Evolutionary conservation across 306 rosid genomes (phyloP), one percentile per base, ranked within the genome.

Genomic region (Delonix regia): DNA sequence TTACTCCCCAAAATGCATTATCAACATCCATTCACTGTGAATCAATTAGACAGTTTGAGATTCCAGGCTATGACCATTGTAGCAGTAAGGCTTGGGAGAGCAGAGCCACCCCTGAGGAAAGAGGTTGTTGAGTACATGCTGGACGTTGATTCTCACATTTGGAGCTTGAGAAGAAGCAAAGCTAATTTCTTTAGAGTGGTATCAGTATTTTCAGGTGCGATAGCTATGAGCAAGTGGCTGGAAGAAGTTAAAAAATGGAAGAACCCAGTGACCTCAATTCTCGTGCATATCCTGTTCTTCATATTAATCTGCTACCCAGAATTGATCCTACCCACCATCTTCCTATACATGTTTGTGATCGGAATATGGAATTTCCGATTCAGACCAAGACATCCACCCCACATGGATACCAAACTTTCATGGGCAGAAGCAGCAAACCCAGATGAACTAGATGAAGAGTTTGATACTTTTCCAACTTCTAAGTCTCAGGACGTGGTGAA

Each of bases 91-190:
- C 90, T 89, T 16, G 91, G 86, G n/a, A 81, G 94, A 53, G 91
- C 91, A 5, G 91, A 87, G 33, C 94, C 94, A 1, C 84, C 90
- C 0, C 63, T 87, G 21, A 67, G 90, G 44, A 89, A 89, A 80
- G 94, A 89, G 76, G 91, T 89, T 4, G 94, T 89, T 0, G 94
- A 89, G 75, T 87, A 89, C 64, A 89, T 89, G 91, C 80, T 89
- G 1, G 94, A 89, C 36, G 94, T 89, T 4, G 94, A 87, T 59
- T 89, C 94, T 63, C 94, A 89, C 74, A 82, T 89, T 87, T 89
- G 94, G 94, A 87, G 94, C 78, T 87, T 89, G 86, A 83, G 94
- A 73, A 83, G 94, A 78, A 87, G 90, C 83, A 87, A 89, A 70
- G 91, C 90, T 24, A 89, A 89, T 69, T 89, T 89, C 76, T 89